These are phyloP conservation scores for Ganoderma lingzhi DNA, from an alignment of 1,284 basidiomycete genomes.

Conservation along the genomic window DNA sequence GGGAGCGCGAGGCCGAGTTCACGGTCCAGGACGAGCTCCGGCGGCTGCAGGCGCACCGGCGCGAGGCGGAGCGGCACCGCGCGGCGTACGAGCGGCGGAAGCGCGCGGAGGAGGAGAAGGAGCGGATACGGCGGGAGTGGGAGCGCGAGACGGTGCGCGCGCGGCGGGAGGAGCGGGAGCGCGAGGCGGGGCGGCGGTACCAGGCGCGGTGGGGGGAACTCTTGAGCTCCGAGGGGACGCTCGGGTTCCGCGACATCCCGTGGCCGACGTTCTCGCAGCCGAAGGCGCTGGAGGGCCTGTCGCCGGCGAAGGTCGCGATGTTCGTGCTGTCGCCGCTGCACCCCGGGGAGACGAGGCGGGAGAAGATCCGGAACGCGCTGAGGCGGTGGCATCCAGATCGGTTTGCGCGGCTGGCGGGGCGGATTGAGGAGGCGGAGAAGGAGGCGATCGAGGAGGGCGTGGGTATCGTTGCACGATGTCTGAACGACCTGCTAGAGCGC, in stretches of 20 bases:
- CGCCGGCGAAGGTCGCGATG: constrained; percentile 52
- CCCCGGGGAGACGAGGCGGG: constrained; percentile 64
- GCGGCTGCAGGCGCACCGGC: constrained; percentile 40
- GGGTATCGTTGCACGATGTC: constrained; percentile 70
- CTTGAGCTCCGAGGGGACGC: constrained; percentile 48
- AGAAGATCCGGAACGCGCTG: constrained; percentile 69
- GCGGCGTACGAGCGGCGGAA: constrained; percentile 46
- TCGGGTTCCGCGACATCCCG: constrained; percentile 70
- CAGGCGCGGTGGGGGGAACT: constrained; percentile 67
- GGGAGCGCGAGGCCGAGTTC: constrained; percentile 45
- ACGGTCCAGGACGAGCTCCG: constrained; percentile 43
- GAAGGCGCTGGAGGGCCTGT: constrained; percentile 55
- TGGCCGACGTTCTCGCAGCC: constrained; percentile 67
- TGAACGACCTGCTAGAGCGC: constrained; percentile 69
- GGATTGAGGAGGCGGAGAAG: constrained; percentile 63
- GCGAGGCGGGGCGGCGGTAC: constrained; percentile 66
- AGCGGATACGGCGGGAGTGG: constrained; percentile 38
- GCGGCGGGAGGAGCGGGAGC: constrained; percentile 48
- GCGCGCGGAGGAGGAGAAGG: constrained; percentile 35
- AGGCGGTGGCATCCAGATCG: constrained; percentile 83
- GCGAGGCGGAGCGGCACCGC: constrained; percentile 44
- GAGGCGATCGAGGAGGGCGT: constrained; percentile 68
- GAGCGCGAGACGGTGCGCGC: constrained; percentile 50
- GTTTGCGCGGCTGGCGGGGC: constrained; percentile 63
- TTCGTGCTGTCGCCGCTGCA: constrained; percentile 71